Base-by-base conservation (phyloP, 257 asterid species). In the Lycium ferocissimum region DNA sequence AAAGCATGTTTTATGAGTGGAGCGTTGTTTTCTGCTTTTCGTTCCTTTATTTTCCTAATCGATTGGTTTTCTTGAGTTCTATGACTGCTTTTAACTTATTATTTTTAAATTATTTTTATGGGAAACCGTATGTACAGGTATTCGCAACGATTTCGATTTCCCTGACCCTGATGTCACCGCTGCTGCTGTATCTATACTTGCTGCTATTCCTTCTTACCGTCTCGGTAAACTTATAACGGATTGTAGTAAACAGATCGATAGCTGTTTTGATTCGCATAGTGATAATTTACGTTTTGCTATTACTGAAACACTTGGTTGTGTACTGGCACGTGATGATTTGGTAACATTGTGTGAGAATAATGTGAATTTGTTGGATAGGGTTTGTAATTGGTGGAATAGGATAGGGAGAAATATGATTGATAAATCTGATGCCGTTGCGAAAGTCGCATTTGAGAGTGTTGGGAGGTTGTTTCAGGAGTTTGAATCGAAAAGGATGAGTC, bases 81-180 rank as follows among this genome's bases (percentile, higher is more conserved):
- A 26, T 26, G 33, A 1, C 33, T 26, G 1, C 33, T 26, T 26
- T 26, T 26, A 26, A 26, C 33, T 26, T 26, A 26, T 26, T 26
- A 26, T 1, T 26, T 26, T 26, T 26, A 26, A 26, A 26, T 26
- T 26, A 26, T 26, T 26, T 26, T 26, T 26, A 26, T 26, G 33
- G 33, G 33, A 26, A 26, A 26, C 33, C 33, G 33, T 26, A 26
- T 26, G 33, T 26, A 26, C 86, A 8, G 98, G 98, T 69, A 93
- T 95, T 66, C 94, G 96, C 45, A 91, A 89, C 87, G 98, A 95
- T 86, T 93, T 95, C 83, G 96, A 90, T 84, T 94, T 95, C 87
- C 98, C 98, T 51, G 98, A 95, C 81, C 97, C 98, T 7, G 98
- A 95, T 83, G 98, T 95, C 63, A 93, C 93, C 2, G 98, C 98